Conservation (phyloP, 2,329 filamentous ascomycete species). For the Purpureocillium lavendulum region DNA sequence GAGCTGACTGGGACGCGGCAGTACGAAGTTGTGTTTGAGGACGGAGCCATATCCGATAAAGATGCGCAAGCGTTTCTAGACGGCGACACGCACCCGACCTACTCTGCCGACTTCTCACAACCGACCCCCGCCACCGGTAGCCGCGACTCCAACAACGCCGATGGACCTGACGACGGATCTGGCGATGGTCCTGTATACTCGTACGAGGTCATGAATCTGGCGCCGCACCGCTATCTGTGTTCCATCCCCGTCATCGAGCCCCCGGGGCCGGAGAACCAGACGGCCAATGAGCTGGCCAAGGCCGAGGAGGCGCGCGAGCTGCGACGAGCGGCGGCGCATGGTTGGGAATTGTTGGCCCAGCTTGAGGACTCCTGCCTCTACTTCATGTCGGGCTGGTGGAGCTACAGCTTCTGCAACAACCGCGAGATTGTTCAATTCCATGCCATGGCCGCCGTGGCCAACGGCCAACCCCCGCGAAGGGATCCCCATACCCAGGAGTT, state of each 20-base stretch:
- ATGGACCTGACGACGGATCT: constrained; percentile 16
- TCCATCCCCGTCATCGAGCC: constrained; percentile 65
- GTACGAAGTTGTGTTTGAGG: constrained; percentile 73
- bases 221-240: constrained; percentile 71
- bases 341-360: constrained; percentile 70
- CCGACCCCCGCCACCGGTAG: constrained; percentile 27
- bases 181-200: constrained; percentile 14
- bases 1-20: constrained; percentile 24
- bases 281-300: constrained; percentile 57
- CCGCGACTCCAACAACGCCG: constrained; percentile 8
- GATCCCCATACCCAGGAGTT: constrained; percentile 72
- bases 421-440: constrained; percentile 86
- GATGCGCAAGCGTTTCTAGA: constrained; percentile 58
- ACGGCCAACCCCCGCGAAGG: constrained; percentile 65
- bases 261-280: constrained; percentile 49
- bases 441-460: constrained; percentile 59
- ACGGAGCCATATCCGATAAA: constrained; percentile 61
- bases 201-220: constrained; percentile 69
- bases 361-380: constrained; percentile 82
- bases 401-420: constrained; percentile 89
- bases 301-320: constrained; percentile 76
- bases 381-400: constrained; percentile 84
- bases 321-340: constrained; percentile 64
- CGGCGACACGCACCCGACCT: constrained; percentile 21
- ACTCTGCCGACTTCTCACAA: constrained; percentile 30